Conservation (phyloP, 2,329 filamentous ascomycete species). For the Alternaria sp. region DNA sequence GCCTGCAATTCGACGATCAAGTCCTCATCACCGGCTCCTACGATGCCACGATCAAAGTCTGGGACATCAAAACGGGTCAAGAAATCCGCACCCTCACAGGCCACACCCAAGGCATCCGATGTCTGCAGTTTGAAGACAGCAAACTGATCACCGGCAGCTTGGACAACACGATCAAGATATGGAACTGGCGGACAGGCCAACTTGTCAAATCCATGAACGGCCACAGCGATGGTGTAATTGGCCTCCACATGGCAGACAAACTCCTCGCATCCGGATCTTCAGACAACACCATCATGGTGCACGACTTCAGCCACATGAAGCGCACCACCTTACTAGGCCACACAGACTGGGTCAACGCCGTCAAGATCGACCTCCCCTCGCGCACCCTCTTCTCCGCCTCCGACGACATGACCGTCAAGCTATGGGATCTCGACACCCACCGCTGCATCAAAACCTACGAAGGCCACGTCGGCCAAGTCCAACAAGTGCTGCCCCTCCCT, state of each 20-base stretch:
- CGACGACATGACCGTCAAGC: slow-evolving; percentile 86
- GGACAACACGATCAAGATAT: slow-evolving; percentile 86
- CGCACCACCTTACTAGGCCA: slow-evolving; percentile 83
- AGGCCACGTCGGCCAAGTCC: slow-evolving; percentile 93
- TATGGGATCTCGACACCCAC: slow-evolving; percentile 91
- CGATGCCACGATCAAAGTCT: slow-evolving; percentile 93
- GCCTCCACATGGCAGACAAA: slow-evolving; percentile 83
- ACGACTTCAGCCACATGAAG: slow-evolving; percentile 86
- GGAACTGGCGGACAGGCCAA: slow-evolving; percentile 94
- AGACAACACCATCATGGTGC: slow-evolving; percentile 88
- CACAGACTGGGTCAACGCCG: slow-evolving; percentile 95
- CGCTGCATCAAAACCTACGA: slow-evolving; percentile 78
- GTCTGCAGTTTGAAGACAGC: slow-evolving; percentile 89
- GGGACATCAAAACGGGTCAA: slow-evolving; percentile 88
- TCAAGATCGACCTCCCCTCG: slow-evolving; percentile 80
- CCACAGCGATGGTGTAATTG: slow-evolving; percentile 83
- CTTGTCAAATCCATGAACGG: slow-evolving; percentile 81
- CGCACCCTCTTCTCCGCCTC: slow-evolving; percentile 91
- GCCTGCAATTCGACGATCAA: slow-evolving; percentile 81
- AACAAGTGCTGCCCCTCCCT: slow-evolving; percentile 85
- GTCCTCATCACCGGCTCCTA: slow-evolving; percentile 94
- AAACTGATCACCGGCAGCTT: slow-evolving; percentile 91
- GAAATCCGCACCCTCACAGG: slow-evolving; percentile 84
- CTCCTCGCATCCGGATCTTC: slow-evolving; percentile 88
- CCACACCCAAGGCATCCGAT: slow-evolving; percentile 82